Evolutionary conservation across 2,329 filamentous ascomycete genomes (phyloP).

Genomic region (Penicillium verrucosum): DNA sequence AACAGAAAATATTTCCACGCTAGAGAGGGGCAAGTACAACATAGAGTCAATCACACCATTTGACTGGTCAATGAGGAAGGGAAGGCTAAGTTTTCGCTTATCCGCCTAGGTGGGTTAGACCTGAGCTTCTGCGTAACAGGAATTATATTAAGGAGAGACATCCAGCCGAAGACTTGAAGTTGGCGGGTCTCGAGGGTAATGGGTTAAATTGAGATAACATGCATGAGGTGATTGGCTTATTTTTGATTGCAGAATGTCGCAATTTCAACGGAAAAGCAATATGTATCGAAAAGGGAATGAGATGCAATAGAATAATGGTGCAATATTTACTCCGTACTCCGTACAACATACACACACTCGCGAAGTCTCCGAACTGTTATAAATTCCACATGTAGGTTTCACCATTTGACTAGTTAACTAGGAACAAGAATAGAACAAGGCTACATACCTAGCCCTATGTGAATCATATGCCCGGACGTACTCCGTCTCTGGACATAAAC

Average conservation of each 20-base stretch:
- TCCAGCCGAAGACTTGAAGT: not conserved
- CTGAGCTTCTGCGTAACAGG: not conserved
- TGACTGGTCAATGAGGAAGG: slow-evolving; percentile 19
- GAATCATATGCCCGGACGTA: not conserved
- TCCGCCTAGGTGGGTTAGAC: not conserved
- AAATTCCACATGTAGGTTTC: not conserved
- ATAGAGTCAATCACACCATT: slow-evolving; percentile 20
- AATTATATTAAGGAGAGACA: not conserved
- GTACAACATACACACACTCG: not conserved
- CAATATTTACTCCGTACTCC: not conserved
- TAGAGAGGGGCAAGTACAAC: not conserved
- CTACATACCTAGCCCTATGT: not conserved
- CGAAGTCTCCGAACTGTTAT: not conserved
- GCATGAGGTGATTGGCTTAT: slow-evolving; percentile 1
- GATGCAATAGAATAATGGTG: not conserved
- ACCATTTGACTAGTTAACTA: not conserved
- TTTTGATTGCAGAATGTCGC: not conserved
- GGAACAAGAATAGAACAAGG: not conserved
- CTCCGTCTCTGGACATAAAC: no score
- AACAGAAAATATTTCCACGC: slow-evolving; percentile 5
- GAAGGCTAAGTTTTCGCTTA: slow-evolving; percentile 10
- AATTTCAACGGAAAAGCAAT: not conserved
- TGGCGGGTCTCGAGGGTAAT: not conserved
- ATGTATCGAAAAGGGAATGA: not conserved
- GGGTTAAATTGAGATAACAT: not conserved